These are phyloP conservation scores for Teratosphaeria gauchensis DNA, from an alignment of 2,329 filamentous ascomycete species.

Conservation along the genomic window DNA sequence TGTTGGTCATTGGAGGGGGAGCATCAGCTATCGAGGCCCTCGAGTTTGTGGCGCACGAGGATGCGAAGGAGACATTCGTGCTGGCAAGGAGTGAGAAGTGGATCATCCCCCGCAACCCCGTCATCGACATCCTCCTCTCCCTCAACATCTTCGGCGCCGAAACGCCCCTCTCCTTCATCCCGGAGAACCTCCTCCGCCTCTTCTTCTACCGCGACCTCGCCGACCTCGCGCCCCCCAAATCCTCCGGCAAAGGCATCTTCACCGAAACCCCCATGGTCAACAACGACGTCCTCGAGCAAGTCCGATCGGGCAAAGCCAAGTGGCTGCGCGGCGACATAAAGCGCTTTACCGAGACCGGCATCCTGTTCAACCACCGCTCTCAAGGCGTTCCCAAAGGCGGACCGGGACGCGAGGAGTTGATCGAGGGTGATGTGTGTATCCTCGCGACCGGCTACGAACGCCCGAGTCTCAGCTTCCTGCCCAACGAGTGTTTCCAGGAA, in stretches of 20 bases:
- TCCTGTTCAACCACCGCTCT: conserved; percentile 61
- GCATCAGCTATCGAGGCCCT: conserved; percentile 75
- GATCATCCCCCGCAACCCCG: conserved; percentile 49
- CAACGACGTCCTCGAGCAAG: conserved; percentile 65
- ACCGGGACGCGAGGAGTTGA: conserved; percentile 54
- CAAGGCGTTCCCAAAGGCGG: conserved; percentile 68
- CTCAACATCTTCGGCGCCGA: conserved; percentile 65
- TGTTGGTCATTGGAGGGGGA: conserved; percentile 68
- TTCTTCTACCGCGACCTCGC: conserved; percentile 77
- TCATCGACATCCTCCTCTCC: conserved; percentile 64
- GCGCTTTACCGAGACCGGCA: conserved; percentile 51
- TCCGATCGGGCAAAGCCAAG: conserved; percentile 60
- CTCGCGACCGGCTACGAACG: conserved; percentile 77
- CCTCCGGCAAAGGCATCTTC: conserved; percentile 58
- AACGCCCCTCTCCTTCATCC: conserved; percentile 65
- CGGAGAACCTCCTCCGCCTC: conserved; percentile 62
- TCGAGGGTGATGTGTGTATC: conserved; percentile 67
- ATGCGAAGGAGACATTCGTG: conserved; percentile 60
- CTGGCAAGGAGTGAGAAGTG: conserved; percentile 47
- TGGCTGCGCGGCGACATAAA: conserved; percentile 78
- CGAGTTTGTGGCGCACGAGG: conserved; percentile 61
- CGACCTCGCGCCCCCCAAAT: conserved; percentile 54
- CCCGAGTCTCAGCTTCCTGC: conserved; percentile 64
- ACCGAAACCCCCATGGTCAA: conserved; percentile 80
- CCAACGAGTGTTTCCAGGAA: conserved; percentile 59